A percentile compares a stretch with the other conserved stretches of the same genome.
Conservation (phyloP, 1,284 basidiomycete species). For the Quambalaria eucalypti region DNA sequence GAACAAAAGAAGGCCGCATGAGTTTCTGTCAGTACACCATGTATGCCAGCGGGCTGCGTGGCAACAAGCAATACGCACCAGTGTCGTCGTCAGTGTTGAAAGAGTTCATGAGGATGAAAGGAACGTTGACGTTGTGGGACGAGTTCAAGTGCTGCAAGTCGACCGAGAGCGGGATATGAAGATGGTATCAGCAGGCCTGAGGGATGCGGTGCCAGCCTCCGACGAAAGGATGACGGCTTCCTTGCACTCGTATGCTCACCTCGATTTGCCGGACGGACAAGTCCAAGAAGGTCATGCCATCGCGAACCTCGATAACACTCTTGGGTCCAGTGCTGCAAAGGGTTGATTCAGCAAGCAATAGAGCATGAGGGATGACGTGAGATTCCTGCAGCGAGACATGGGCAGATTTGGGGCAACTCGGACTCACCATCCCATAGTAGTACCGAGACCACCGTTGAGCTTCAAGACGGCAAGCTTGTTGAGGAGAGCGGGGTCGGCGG, state of each 20-base stretch:
- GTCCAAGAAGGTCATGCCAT: constrained; percentile 99
- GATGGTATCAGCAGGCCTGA: too few species aligned
- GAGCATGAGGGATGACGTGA: too few species aligned
- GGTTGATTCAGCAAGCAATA: background rate
- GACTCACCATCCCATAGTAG: constrained; percentile 66
- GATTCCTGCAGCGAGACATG: background rate
- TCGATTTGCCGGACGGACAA: constrained; percentile 95
- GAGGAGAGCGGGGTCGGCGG: constrained; percentile 38
- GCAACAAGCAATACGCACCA: constrained; percentile 65
- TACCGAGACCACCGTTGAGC: constrained; percentile 98
- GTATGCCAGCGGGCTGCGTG: constrained; percentile 8
- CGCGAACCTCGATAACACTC: constrained; percentile 51
- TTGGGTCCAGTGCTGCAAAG: constrained; percentile 56
- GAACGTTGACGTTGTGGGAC: constrained; percentile 65
- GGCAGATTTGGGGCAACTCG: background rate
- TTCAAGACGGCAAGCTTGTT: constrained; percentile 83
- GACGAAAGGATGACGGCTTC: too few species aligned
- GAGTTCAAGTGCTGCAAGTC: constrained; percentile 60
- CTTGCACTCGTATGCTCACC: too few species aligned
- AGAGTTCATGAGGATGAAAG: constrained; percentile 98
- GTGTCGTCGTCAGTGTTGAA: constrained; percentile 75
- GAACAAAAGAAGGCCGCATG: background rate
- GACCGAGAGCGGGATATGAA: too few species aligned
- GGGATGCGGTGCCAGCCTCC: too few species aligned
- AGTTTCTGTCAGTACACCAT: background rate